Percentiles rank a stretch among this genome's conserved stretches.
Evolutionary conservation across 331 rosid species (phyloP).

Genomic region (Malus hybrid): DNA sequence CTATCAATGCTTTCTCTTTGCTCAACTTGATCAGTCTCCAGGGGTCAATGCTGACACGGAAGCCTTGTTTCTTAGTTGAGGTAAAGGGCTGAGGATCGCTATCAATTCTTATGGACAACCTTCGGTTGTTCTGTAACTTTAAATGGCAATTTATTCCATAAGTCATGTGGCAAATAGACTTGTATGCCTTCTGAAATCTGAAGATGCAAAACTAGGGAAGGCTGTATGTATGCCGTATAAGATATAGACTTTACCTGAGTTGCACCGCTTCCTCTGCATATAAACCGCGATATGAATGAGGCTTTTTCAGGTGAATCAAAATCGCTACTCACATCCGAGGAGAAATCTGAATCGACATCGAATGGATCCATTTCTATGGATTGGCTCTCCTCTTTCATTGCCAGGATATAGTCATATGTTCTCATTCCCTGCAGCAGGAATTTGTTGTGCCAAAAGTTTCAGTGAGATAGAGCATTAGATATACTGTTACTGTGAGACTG

Average conservation of each 20-base stretch:
- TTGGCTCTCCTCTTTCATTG: conserved; percentile 80
- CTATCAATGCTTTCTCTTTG: conserved; percentile 63
- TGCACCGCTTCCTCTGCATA: conserved; percentile 41
- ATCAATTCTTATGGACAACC: conserved; percentile 74
- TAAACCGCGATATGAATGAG: conserved; percentile 54
- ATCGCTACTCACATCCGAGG: conserved; percentile 75
- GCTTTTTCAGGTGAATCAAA: conserved; percentile 80
- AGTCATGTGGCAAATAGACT: not conserved
- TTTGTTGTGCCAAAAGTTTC: not conserved
- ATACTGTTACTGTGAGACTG: not conserved
- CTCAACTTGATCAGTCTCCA: conserved; percentile 64
- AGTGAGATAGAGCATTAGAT: not conserved
- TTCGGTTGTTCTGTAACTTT: conserved; percentile 46
- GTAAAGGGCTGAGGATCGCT: conserved; percentile 42
- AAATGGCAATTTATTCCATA: conserved; percentile 4
- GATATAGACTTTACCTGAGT: conserved; percentile 35
- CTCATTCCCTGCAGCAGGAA: conserved; percentile 65
- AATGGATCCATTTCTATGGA: conserved; percentile 54
- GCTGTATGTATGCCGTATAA: not conserved
- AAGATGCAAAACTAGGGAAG: not conserved
- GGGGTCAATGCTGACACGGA: conserved; percentile 73
- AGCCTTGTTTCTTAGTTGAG: conserved; percentile 46
- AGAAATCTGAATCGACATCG: conserved; percentile 69
- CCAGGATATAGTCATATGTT: conserved; percentile 90
- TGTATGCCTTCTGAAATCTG: not conserved